Evolutionary conservation across 2,329 filamentous ascomycete species (phyloP), one percentile per base, ranked within the genome.

Genomic region (Penicillium frequentans): DNA sequence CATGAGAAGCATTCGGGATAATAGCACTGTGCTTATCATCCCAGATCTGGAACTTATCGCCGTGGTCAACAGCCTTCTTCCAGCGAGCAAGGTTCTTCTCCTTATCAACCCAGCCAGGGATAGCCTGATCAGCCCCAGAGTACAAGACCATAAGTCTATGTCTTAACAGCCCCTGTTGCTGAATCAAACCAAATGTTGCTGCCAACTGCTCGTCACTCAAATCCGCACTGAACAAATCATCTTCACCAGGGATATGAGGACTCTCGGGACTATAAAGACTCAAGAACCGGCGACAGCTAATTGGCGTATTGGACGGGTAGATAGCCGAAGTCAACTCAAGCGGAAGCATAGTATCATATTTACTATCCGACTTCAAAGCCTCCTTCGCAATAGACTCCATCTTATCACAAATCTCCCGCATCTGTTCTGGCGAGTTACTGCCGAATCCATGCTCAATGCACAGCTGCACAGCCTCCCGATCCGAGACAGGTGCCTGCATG

Each of bases 161-260:
- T 55, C 65, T 74, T 55, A 80, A 57, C 31, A 80, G 48, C 0
- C 73, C 76, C 10, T 63, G 61, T 44, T 70, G 42, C 6, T 70
- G 60, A 14, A 82, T 70, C 70, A 69, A 77, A 6, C 86, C 82
- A 81, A 93, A 96, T 1, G 87, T 88, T 11, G 68, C 71, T 16
- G 73, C 68, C 2, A 92, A 76, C 27, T 80, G 78, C 21, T 83
- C 80, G 35, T 84, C 81, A 0, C 79, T 72, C 8, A 96, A 75
- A 69, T 95, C 90, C 3, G 86, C 87, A 11, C 89, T 92, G 76
- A 96, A 96, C 69, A 90, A 90, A 69, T 96, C 93, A 69, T 97
- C 93, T 57, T 91, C 89, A 5, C 87, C 89, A 1, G 86, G 80
- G 42, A 79, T 73, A 33, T 80, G 75, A 1, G 84, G 84, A n/a